Percentiles rank a stretch among this genome's conserved stretches.
Conservation (phyloP, 2,329 filamentous ascomycete genomes). For the Ceratocystis diversiconidia region DNA sequence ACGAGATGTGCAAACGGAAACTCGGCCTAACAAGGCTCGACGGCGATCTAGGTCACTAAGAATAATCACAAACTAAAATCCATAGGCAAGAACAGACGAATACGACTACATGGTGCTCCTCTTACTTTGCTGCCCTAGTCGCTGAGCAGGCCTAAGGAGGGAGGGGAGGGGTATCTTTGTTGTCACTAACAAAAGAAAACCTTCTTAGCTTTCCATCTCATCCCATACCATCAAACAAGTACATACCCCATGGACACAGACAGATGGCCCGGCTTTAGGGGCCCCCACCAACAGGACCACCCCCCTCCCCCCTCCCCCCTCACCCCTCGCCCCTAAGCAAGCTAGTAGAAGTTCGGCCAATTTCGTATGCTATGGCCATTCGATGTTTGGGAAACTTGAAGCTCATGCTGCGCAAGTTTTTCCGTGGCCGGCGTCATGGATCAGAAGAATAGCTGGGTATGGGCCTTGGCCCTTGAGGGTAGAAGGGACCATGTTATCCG, state of each 20-base stretch:
- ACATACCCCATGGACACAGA: too few relatives aligned
- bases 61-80: background rate
- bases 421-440: background rate
- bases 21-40: background rate
- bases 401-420: background rate
- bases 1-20: background rate
- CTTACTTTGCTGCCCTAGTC: background rate
- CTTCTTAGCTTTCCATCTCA: too few relatives aligned
- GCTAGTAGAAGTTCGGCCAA: background rate
- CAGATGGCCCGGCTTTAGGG: too few relatives aligned
- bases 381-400: background rate
- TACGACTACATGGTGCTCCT: background rate
- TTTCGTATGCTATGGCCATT: background rate
- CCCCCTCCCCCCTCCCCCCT: background rate
- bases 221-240: too few relatives aligned
- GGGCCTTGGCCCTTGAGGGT: too few relatives aligned
- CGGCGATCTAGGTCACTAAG: background rate
- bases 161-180: too few relatives aligned
- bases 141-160: background rate
- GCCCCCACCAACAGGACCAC: background rate
- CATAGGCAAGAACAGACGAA: conserved; percentile 4
- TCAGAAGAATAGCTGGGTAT: background rate
- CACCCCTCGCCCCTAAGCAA: background rate
- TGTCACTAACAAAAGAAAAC: too few relatives aligned
- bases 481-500: background rate